Percentiles rank a stretch among this genome's conserved stretches.
Evolutionary conservation across 2,329 filamentous ascomycete species (phyloP).

Genomic region (Penicillium fuscoglaucum): DNA sequence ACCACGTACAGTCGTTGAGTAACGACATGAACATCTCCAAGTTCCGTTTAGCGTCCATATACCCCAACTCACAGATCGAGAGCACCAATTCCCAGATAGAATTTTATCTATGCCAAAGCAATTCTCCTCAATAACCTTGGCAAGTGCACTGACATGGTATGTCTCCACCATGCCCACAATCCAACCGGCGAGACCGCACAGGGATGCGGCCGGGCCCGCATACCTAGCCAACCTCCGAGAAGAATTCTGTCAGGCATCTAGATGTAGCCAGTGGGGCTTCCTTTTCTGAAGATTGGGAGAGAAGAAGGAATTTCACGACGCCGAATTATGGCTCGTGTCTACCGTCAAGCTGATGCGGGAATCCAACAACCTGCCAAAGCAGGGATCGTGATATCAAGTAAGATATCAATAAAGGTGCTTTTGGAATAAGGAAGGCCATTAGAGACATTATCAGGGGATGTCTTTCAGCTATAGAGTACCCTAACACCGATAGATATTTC

Average conservation of each 20-base stretch:
- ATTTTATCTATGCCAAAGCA: slow-evolving; percentile 54
- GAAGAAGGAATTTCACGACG: slow-evolving; percentile 28
- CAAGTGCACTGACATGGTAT: slow-evolving; percentile 54
- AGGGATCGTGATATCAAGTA: background rate
- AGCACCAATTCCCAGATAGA: slow-evolving; percentile 53
- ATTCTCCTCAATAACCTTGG: slow-evolving; percentile 45
- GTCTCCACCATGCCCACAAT: slow-evolving; percentile 61
- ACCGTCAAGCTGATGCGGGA: slow-evolving; percentile 21
- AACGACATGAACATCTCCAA: background rate
- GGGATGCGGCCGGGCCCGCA: slow-evolving; percentile 48
- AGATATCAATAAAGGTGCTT: background rate
- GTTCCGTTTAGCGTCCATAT: slow-evolving; percentile 37
- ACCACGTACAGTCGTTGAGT: background rate
- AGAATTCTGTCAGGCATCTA: slow-evolving; percentile 53
- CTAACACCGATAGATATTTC: background rate
- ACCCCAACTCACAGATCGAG: slow-evolving; percentile 52
- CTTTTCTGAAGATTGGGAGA: slow-evolving; percentile 51
- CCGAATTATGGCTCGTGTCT: slow-evolving; percentile 8
- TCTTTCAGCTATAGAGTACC: background rate
- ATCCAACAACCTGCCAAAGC: slow-evolving; percentile 12
- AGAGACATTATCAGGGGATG: background rate
- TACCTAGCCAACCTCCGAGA: slow-evolving; percentile 47
- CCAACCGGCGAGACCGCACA: slow-evolving; percentile 50
- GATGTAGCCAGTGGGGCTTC: slow-evolving; percentile 48
- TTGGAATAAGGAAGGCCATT: slow-evolving; percentile 9